These are phyloP conservation scores for Hyphopichia wangnamkhiaoensis DNA, from an alignment of 1,139 yeast genomes.

Conservation along the genomic window DNA sequence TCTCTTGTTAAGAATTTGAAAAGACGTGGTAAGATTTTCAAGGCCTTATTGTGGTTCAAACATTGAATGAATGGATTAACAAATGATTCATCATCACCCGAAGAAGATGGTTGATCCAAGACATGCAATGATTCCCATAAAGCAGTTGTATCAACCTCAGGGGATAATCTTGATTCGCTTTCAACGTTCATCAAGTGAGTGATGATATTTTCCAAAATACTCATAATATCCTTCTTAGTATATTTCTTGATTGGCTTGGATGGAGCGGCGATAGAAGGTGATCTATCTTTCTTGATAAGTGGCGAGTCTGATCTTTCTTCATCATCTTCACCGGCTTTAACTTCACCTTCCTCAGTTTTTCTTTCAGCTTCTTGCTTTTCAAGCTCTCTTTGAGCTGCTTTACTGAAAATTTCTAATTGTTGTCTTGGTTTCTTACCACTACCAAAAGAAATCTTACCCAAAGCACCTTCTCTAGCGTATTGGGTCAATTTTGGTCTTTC, in stretches of 20 bases:
- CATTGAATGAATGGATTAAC: slow-evolving; percentile 84
- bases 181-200: slow-evolving; percentile 79
- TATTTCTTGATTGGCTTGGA: slow-evolving; percentile 33
- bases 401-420: slow-evolving; percentile 69
- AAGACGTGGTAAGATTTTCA: slow-evolving; percentile 84
- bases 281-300: slow-evolving; percentile 13
- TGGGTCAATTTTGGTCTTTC: slow-evolving; percentile 79
- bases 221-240: slow-evolving; percentile 47
- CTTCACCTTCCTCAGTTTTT: slow-evolving; percentile 18
- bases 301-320: slow-evolving; percentile 10
- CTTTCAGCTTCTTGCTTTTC: slow-evolving; percentile 35
- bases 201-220: slow-evolving; percentile 74
- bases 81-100: slow-evolving; percentile 44
- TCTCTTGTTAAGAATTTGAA: slow-evolving; percentile 80
- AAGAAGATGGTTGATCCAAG: slow-evolving; percentile 48
- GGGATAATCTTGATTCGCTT: slow-evolving; percentile 73
- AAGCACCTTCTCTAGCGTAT: slow-evolving; percentile 80
- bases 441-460: slow-evolving; percentile 83
- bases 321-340: slow-evolving; percentile 20
- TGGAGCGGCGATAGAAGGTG: slow-evolving; percentile 27
- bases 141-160: slow-evolving; percentile 52
- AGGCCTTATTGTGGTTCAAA: slow-evolving; percentile 82
- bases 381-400: slow-evolving; percentile 51
- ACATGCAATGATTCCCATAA: slow-evolving; percentile 83
- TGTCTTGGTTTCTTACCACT: slow-evolving; percentile 88